These are phyloP conservation scores for Daldinia sp. DNA, from an alignment of 2,329 filamentous ascomycete genomes.

Conservation along the genomic window DNA sequence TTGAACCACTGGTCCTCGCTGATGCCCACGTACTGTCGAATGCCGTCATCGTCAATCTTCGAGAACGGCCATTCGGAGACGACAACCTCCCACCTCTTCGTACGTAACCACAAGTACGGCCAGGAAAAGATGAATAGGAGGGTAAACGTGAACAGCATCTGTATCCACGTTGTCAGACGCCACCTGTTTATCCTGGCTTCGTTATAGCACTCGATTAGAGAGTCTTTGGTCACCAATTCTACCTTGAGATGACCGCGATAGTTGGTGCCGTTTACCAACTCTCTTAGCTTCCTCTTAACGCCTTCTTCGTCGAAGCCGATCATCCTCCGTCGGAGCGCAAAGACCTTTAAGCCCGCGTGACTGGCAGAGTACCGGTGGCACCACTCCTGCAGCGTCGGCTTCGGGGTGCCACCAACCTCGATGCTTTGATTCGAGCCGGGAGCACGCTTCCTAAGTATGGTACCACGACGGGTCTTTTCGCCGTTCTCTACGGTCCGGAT, in stretches of 20 bases:
- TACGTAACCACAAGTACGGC: conserved; percentile 74
- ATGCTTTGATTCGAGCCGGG: conserved; percentile 52
- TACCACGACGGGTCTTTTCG: conserved; percentile 71
- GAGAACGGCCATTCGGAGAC: conserved; percentile 68
- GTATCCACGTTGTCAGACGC: conserved; percentile 70
- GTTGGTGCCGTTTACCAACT: conserved; percentile 69
- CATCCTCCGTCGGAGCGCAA: conserved; percentile 61
- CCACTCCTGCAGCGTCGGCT: conserved; percentile 64
- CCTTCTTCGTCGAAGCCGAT: conserved; percentile 66
- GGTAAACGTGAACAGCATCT: conserved; percentile 70
- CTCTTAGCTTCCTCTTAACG: conserved; percentile 61
- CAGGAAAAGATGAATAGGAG: conserved; percentile 75
- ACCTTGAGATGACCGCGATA: conserved; percentile 71
- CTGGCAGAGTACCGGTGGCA: conserved; percentile 72
- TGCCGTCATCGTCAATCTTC: conserved; percentile 44
- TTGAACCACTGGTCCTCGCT: conserved; percentile 69
- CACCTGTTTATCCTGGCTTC: conserved; percentile 68
- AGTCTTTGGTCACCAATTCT: conserved; percentile 65
- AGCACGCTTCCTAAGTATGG: conserved; percentile 56
- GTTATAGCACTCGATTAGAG: conserved; percentile 69
- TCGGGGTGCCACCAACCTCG: conserved; percentile 51
- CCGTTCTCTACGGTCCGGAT: conserved; percentile 64
- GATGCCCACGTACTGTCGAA: conserved; percentile 60
- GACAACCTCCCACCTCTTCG: conserved; percentile 71
- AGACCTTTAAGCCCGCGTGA: conserved; percentile 63